Evolutionary conservation across 805 yeast genomes (phyloP).

Genomic region (Candida quercuum): DNA sequence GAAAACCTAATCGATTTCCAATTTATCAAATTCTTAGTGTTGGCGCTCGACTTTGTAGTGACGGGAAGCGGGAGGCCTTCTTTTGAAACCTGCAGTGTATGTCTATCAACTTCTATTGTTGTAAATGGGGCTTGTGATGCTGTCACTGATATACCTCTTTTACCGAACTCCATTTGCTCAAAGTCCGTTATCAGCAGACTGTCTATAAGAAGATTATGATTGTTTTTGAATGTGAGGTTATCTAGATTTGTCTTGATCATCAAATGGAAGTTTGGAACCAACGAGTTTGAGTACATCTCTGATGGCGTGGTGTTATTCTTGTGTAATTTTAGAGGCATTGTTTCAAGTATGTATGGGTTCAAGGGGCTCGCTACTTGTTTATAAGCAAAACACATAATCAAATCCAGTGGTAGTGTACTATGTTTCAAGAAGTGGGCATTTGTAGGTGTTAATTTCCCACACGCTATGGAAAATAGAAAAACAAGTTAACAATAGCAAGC

Average conservation of each 20-base stretch:
- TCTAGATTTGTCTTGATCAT: neutral
- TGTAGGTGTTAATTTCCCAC: too few species aligned
- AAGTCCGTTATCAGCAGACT: neutral
- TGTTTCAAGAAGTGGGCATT: too few species aligned
- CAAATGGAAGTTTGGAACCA: neutral
- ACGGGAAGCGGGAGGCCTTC: neutral
- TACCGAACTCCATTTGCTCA: neutral
- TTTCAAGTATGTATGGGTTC: too few species aligned
- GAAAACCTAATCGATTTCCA: too few species aligned
- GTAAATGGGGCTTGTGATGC: too few species aligned
- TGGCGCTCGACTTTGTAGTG: neutral
- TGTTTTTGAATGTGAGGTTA: neutral
- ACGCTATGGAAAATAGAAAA: too few species aligned
- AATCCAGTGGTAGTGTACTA: too few species aligned
- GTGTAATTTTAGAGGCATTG: too few species aligned
- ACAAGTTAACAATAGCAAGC: too few species aligned
- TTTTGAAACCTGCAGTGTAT: neutral
- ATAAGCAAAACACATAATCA: neutral
- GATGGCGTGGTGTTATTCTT: neutral
- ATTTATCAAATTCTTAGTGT: neutral
- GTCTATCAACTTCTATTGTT: too few species aligned
- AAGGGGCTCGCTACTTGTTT: too few species aligned
- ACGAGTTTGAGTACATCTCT: neutral
- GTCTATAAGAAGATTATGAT: neutral
- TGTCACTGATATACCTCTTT: too few species aligned